Percentiles rank a stretch among this genome's conserved stretches.
Evolutionary conservation across 1,139 yeast genomes (phyloP).

Genomic region (Nakaseomyces uthaithaninus): DNA sequence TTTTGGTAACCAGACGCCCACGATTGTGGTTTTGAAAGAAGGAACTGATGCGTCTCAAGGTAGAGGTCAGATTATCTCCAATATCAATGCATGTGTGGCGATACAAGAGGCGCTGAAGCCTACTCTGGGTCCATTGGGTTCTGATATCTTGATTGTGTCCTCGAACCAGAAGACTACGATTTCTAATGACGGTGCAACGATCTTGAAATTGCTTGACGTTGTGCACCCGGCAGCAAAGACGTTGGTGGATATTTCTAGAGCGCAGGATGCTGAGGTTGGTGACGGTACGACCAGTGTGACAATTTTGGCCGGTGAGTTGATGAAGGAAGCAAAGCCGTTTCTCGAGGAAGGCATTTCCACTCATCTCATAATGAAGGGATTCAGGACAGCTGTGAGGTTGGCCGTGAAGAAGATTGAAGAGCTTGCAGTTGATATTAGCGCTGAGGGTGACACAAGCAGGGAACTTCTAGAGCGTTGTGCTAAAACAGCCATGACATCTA

Average conservation of each 20-base stretch:
- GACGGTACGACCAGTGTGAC: slow-evolving; percentile 98
- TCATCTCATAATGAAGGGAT: slow-evolving; percentile 80
- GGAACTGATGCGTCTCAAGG: slow-evolving; percentile 98
- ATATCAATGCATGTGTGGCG: slow-evolving; percentile 94
- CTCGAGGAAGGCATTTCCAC: slow-evolving; percentile 95
- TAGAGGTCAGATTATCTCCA: slow-evolving; percentile 85
- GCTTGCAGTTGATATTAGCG: slow-evolving; percentile 61
- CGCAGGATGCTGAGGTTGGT: slow-evolving; percentile 98
- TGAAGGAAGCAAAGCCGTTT: slow-evolving; percentile 81
- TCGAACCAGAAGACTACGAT: slow-evolving; percentile 83
- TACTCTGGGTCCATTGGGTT: slow-evolving; percentile 94
- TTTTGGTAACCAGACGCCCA: slow-evolving; percentile 88
- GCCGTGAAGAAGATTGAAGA: slow-evolving; percentile 70
- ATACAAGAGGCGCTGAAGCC: slow-evolving; percentile 93
- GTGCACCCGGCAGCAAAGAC: slow-evolving; percentile 98
- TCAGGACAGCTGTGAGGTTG: slow-evolving; percentile 69
- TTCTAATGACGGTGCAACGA: slow-evolving; percentile 97
- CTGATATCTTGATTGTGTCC: slow-evolving; percentile 83
- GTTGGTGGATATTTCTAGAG: slow-evolving; percentile 86
- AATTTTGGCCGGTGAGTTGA: slow-evolving; percentile 84
- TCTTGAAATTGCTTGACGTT: slow-evolving; percentile 80
- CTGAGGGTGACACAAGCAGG: slow-evolving; percentile 39
- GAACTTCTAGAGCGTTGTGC: slow-evolving; percentile 87
- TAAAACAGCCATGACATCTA: slow-evolving; percentile 94
- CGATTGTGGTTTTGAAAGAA: slow-evolving; percentile 92